phyloP scores from a whole-genome alignment of 2,329 filamentous ascomycete species.

The Fusarium marasasianum region DNA sequence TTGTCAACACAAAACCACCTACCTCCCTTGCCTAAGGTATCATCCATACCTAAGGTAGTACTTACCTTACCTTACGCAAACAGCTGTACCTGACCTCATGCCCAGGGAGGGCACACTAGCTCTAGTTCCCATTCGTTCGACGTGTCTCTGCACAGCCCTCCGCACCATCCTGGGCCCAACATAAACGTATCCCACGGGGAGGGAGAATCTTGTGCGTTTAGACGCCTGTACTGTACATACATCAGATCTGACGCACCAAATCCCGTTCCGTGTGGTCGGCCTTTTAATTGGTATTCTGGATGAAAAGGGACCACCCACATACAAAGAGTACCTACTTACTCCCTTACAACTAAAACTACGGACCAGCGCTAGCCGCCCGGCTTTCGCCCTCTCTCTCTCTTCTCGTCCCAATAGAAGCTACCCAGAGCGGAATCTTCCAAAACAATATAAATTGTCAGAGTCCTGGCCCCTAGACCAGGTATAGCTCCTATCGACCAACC shows the following conservation, averaged over 20 bases:
- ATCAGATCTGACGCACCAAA: conserved; percentile 16
- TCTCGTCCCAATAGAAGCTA: background rate
- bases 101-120: background rate
- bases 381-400: conserved; percentile 3
- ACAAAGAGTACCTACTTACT: background rate
- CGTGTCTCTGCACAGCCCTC: conserved; percentile 43
- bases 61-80: background rate
- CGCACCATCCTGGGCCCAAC: conserved; percentile 17
- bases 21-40: background rate
- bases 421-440: conserved; percentile 10
- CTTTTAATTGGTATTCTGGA: conserved; percentile 36
- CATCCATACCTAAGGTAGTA: background rate
- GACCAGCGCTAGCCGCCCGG: conserved; percentile 11
- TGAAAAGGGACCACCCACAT: conserved; percentile 24
- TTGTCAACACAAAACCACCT: background rate
- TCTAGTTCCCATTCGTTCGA: conserved; percentile 32
- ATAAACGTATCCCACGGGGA: background rate
- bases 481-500: conserved; percentile 17
- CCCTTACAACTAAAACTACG: background rate
- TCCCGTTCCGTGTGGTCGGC: conserved; percentile 10
- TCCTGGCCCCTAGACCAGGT: background rate
- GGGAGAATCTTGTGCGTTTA: conserved; percentile 7
- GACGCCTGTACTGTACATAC: conserved; percentile 6
- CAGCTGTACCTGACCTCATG: background rate
- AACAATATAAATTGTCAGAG: conserved; percentile 6